Evolutionary conservation across 2,329 filamentous ascomycete species (phyloP).

Genomic region (Monilinia fructigena): DNA sequence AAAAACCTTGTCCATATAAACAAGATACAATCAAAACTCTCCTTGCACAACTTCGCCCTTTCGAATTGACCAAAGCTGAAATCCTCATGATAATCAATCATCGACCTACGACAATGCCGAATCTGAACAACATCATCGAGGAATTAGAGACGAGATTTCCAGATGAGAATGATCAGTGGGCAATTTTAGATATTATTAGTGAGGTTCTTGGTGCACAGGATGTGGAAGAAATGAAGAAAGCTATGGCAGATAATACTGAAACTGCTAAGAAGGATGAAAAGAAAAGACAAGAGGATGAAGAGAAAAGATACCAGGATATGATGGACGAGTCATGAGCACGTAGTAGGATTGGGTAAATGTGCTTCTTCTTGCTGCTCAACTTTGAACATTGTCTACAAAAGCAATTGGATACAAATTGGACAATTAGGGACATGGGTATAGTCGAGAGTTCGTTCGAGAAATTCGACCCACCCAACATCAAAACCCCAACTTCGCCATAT

Average conservation of each 20-base stretch:
- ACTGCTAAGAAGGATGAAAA: slow-evolving; percentile 11
- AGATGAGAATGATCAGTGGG: slow-evolving; percentile 54
- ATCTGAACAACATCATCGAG: slow-evolving; percentile 63
- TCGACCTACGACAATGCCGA: slow-evolving; percentile 55
- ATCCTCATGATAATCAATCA: slow-evolving; percentile 67
- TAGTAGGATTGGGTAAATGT: not conserved
- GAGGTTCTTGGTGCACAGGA: slow-evolving; percentile 53
- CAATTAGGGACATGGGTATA: not conserved
- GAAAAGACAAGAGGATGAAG: slow-evolving; percentile 11
- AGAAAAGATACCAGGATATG: slow-evolving; percentile 2
- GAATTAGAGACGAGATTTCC: slow-evolving; percentile 61
- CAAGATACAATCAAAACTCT: slow-evolving; percentile 53
- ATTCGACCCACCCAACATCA: not conserved
- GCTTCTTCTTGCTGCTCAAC: not conserved
- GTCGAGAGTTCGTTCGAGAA: not conserved
- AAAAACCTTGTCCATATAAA: slow-evolving; percentile 45
- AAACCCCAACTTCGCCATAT: not conserved
- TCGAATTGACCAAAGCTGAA: slow-evolving; percentile 65
- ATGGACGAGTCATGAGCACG: slow-evolving; percentile 2
- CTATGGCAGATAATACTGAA: slow-evolving; percentile 17
- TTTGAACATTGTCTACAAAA: not conserved
- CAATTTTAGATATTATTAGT: slow-evolving; percentile 56
- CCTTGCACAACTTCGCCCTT: slow-evolving; percentile 54
- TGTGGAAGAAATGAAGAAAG: slow-evolving; percentile 29
- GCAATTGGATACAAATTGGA: not conserved